A percentile compares a stretch with the other conserved stretches of the same genome.
Conservation (phyloP, 2,329 filamentous ascomycete species). For the Samsoniella hepiali region DNA sequence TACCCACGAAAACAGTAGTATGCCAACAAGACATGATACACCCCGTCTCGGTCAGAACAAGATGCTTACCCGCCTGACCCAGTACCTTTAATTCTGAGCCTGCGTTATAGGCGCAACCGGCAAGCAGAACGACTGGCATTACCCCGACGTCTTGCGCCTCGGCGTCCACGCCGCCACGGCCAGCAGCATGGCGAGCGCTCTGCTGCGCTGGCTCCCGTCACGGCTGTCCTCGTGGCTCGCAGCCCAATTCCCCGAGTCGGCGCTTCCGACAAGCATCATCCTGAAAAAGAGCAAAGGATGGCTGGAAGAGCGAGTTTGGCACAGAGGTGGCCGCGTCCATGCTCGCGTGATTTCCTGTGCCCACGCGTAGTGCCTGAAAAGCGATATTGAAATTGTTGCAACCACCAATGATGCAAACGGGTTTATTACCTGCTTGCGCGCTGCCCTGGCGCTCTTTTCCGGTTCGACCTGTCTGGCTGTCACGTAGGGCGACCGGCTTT, state of each 20-base stretch:
- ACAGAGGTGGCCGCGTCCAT: constrained; percentile 24
- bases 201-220: constrained; percentile 19
- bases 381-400: background rate
- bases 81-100: background rate
- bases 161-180: constrained; percentile 15
- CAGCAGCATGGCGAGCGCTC: constrained; percentile 11
- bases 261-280: constrained; percentile 21
- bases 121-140: background rate
- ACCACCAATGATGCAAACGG: background rate
- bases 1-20: background rate
- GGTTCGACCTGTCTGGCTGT: too few relatives aligned
- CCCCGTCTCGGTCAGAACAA: background rate
- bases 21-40: background rate
- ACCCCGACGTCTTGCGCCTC: constrained; percentile 24
- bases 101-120: background rate
- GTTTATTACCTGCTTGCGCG: background rate
- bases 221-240: constrained; percentile 15
- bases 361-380: background rate
- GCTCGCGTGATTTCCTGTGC: background rate
- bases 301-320: constrained; percentile 29
- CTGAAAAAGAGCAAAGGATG: constrained; percentile 24
- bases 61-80: background rate
- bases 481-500: too few relatives aligned
- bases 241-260: constrained; percentile 19
- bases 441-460: too few relatives aligned